Evolutionary conservation across 148 eudicot species (phyloP).

Genomic region (Rhododendron kiyosumense): DNA sequence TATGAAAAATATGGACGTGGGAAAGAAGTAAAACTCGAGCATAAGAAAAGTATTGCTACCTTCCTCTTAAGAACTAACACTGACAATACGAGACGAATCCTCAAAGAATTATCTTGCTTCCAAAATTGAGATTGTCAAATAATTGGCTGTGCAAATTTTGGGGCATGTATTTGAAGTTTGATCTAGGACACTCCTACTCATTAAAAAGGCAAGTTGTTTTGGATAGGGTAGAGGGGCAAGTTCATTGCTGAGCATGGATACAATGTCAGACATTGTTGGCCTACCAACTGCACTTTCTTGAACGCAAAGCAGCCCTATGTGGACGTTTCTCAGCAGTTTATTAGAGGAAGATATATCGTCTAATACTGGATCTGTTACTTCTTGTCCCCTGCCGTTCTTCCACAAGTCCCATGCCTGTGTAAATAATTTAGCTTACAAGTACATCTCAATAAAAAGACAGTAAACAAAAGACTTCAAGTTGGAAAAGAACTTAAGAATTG

Average conservation of each 20-base stretch:
- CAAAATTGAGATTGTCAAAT: no score
- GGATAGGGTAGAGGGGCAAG: background rate
- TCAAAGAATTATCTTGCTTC: no score
- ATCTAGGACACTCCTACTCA: no score
- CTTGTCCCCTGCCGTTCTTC: background rate
- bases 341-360: background rate
- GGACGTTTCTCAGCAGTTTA: background rate
- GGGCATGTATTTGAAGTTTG: no score
- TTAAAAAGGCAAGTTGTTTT: background rate
- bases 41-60: no score
- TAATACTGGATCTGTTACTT: background rate
- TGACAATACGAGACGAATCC: no score
- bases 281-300: constrained; percentile 2
- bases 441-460: background rate
- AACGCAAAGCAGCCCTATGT: constrained; percentile 1
- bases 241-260: background rate
- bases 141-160: no score
- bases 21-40: no score
- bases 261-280: background rate
- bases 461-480: background rate
- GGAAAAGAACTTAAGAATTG: background rate
- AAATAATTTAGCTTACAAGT: background rate
- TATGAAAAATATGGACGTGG: no score
- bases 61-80: no score
- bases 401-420: background rate